Conservation (phyloP, 495 filamentous ascomycete genomes). For the Podospora pseudopauciseta region DNA sequence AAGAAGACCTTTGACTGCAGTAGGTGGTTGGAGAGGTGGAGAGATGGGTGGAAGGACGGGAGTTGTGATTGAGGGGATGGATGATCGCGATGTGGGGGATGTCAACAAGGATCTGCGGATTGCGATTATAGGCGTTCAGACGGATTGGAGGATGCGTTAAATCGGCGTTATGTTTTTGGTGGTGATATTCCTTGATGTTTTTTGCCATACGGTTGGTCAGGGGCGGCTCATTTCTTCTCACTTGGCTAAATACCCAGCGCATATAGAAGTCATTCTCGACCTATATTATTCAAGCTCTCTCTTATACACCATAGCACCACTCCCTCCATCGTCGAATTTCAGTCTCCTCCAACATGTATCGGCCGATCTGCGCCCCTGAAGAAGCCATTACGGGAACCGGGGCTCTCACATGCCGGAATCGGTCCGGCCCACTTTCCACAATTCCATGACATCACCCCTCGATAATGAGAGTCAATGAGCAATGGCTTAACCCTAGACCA, state of each 20-base stretch:
- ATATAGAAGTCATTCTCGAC: background rate
- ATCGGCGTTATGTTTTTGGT: background rate
- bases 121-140: background rate
- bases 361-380: background rate
- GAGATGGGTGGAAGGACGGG: slow-evolving; percentile 90
- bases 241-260: background rate
- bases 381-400: background rate
- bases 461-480: background rate
- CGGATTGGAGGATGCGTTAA: background rate
- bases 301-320: background rate
- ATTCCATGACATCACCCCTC: background rate
- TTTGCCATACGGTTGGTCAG: background rate
- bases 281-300: background rate
- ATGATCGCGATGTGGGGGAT: background rate
- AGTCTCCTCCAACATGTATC: background rate
- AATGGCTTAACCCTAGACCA: background rate
- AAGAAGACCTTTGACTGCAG: slow-evolving; percentile 89
- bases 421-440: background rate
- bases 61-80: slow-evolving; percentile 41
- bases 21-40: slow-evolving; percentile 92
- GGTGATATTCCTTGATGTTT: background rate
- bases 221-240: background rate
- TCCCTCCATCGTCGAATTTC: background rate
- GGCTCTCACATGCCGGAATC: background rate
- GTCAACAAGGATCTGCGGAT: background rate